Evolutionary conservation across 495 filamentous ascomycete genomes (phyloP).

Genomic region (Penicillium paradoxum): DNA sequence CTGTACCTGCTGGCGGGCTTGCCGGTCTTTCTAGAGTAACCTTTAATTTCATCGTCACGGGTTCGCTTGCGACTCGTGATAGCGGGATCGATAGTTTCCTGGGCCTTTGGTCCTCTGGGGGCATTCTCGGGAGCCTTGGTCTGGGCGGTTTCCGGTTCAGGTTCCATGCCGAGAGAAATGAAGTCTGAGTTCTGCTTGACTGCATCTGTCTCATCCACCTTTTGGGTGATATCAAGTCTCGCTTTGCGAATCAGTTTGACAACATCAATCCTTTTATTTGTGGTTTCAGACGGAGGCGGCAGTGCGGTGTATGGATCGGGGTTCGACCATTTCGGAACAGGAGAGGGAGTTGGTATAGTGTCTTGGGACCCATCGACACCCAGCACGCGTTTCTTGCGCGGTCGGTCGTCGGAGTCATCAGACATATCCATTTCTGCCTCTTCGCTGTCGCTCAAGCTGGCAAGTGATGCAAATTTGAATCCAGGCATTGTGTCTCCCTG

Average conservation of each 20-base stretch:
- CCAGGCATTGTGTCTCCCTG: slow-evolving; percentile 25
- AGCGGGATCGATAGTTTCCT: slow-evolving; percentile 25
- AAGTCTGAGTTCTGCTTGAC: slow-evolving; percentile 69
- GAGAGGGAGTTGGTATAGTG: slow-evolving; percentile 19
- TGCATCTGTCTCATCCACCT: slow-evolving; percentile 42
- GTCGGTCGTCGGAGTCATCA: slow-evolving; percentile 41
- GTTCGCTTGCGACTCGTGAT: slow-evolving; percentile 63
- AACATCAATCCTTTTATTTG: slow-evolving; percentile 68
- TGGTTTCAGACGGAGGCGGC: slow-evolving; percentile 63
- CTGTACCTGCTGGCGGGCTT: slow-evolving; percentile 42
- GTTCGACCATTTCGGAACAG: slow-evolving; percentile 79
- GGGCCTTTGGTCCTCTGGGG: slow-evolving; percentile 26
- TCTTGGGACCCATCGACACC: slow-evolving; percentile 40
- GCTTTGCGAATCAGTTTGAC: slow-evolving; percentile 86
- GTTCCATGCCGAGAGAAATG: slow-evolving; percentile 69
- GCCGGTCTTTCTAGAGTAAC: slow-evolving; percentile 34
- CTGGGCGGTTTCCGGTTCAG: slow-evolving; percentile 33
- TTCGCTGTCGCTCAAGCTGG: slow-evolving; percentile 68
- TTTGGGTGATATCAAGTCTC: slow-evolving; percentile 45
- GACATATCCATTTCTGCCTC: slow-evolving; percentile 63
- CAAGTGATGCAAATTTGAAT: slow-evolving; percentile 43
- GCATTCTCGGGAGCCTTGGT: slow-evolving; percentile 32
- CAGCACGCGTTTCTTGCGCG: slow-evolving; percentile 46
- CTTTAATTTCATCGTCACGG: slow-evolving; percentile 61
- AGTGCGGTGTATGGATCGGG: slow-evolving; percentile 85